A percentile compares a stretch with the other conserved stretches of the same genome.
phyloP scores from a whole-genome alignment of 495 filamentous ascomycete genomes.

The Cercophora newfieldiana region DNA sequence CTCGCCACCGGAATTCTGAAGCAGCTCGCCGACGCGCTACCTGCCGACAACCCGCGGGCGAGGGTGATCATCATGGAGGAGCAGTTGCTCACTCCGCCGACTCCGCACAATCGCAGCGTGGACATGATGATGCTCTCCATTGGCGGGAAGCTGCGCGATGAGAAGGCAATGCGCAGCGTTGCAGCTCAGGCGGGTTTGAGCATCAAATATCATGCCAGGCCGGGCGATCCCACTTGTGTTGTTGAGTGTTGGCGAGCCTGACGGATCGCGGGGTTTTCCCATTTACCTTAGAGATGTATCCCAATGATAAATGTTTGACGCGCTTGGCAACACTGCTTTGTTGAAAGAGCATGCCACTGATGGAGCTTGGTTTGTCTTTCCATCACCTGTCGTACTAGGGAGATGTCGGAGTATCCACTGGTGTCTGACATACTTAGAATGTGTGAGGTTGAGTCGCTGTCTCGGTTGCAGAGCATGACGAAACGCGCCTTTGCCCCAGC shows the following conservation, averaged over 20 bases:
- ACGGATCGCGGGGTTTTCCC: no score
- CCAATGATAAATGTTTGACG: no score
- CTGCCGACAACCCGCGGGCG: conserved; percentile 23
- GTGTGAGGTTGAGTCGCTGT: no score
- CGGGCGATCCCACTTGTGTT: conserved; percentile 19
- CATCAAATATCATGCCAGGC: conserved; percentile 23
- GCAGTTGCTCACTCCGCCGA: conserved; percentile 22
- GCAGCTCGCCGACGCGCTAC: conserved; percentile 42
- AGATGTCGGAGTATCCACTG: no score
- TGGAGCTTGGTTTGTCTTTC: no score
- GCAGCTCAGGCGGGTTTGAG: conserved; percentile 24
- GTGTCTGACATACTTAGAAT: no score
- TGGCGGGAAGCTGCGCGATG: conserved; percentile 34
- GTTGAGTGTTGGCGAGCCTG: conserved; percentile 30
- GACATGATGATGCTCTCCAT: conserved; percentile 37
- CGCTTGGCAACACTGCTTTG: no score
- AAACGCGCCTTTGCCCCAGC: no score
- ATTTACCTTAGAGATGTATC: no score
- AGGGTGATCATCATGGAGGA: conserved; percentile 35
- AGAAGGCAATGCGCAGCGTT: conserved; percentile 24
- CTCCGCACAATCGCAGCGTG: conserved; percentile 28
- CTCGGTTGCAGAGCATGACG: no score
- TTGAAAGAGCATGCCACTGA: no score
- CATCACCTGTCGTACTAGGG: no score
- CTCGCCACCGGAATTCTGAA: conserved; percentile 40